phyloP scores from a whole-genome alignment of 2,329 filamentous ascomycete species.

The Pestalotiopsis sp. region DNA sequence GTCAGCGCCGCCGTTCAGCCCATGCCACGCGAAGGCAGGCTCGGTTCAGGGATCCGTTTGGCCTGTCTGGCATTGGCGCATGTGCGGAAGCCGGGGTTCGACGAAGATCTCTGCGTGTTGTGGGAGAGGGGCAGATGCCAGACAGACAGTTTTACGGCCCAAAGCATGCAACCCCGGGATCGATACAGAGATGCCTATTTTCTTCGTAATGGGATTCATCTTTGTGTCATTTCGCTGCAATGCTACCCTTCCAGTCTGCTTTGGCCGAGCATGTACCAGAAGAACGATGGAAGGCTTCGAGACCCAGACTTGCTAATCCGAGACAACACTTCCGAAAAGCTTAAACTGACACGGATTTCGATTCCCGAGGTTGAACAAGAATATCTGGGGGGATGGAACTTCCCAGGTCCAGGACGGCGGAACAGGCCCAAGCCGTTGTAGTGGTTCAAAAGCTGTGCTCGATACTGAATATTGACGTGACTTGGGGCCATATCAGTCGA shows the following conservation, averaged over 20 bases:
- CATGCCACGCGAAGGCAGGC: neutral
- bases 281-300: neutral
- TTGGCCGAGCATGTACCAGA: neutral
- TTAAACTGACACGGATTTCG: slow-evolving; percentile 8
- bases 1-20: neutral
- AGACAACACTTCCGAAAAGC: slow-evolving; percentile 5
- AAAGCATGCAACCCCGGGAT: neutral
- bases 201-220: neutral
- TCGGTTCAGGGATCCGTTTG: neutral
- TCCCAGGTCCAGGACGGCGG: slow-evolving; percentile 10
- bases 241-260: neutral
- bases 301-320: slow-evolving; percentile 2
- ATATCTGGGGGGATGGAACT: neutral
- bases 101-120: neutral
- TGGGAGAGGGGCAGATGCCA: neutral
- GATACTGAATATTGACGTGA: too few relatives aligned
- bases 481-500: too few relatives aligned
- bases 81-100: neutral
- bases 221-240: neutral
- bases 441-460: too few relatives aligned
- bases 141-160: neutral
- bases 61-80: neutral
- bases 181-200: neutral
- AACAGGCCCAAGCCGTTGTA: neutral
- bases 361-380: slow-evolving; percentile 6